A percentile compares a stretch with the other conserved stretches of the same genome.
phyloP scores from a whole-genome alignment of 139 green algal species.

The Monoraphidium neglectum region DNA sequence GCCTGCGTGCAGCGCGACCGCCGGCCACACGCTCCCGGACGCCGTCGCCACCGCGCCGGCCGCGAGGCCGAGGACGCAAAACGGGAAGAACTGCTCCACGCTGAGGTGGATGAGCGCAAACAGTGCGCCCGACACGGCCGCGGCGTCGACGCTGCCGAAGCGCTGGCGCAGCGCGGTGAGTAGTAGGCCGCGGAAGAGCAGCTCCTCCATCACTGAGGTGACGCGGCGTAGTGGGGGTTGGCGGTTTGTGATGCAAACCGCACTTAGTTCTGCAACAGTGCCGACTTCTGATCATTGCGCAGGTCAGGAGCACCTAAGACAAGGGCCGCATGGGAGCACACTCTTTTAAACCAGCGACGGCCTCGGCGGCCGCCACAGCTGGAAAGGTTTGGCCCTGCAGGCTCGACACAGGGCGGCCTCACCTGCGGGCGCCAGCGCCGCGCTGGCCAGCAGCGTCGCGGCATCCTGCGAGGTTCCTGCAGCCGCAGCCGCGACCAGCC shows the following conservation, averaged over 20 bases:
- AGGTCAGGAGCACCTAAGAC: too few relatives aligned
- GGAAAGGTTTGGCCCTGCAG: background rate
- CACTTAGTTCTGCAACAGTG: too few relatives aligned
- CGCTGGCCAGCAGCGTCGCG: conserved; percentile 9
- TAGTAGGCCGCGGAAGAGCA: conserved; percentile 51
- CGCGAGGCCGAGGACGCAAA: conserved; percentile 31
- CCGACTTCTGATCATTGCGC: too few relatives aligned
- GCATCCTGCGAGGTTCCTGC: conserved; percentile 14
- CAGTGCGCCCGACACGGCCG: conserved; percentile 22
- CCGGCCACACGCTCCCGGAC: conserved; percentile 31
- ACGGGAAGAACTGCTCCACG: conserved; percentile 39
- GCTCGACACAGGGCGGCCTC: background rate
- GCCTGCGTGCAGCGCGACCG: conserved; percentile 31
- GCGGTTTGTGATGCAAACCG: too few relatives aligned
- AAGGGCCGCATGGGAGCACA: too few relatives aligned
- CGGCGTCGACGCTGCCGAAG: conserved; percentile 38
- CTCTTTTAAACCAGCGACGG: too few relatives aligned
- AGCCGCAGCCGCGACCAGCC: background rate
- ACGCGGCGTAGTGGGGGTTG: too few relatives aligned
- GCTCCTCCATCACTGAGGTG: conserved; percentile 38
- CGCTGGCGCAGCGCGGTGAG: conserved; percentile 36
- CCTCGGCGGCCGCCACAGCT: too few relatives aligned
- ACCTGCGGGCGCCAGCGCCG: conserved; percentile 21
- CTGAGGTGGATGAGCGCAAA: conserved; percentile 37
- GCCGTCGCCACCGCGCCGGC: conserved; percentile 13